Base-by-base conservation (phyloP, 1,284 basidiomycete genomes). In the Pascua sp. region DNA sequence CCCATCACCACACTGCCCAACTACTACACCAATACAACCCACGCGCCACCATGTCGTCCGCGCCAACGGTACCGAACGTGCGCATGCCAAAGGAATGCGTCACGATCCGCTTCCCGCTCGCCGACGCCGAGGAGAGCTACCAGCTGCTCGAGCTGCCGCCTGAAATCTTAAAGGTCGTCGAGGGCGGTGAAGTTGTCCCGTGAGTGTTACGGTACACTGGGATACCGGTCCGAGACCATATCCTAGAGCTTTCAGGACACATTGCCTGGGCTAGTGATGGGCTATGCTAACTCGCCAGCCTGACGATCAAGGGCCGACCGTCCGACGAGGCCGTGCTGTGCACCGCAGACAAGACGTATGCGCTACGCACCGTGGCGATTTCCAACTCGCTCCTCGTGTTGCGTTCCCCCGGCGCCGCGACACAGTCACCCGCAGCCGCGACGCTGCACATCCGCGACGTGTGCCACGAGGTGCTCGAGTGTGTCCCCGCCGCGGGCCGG, bases 281-380 rank as follows among this genome's bases (percentile, higher is more conserved):
- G 24, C 24, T 4, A 32, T 32, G 24, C 24, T 32, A 32, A 32
- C 24, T 32, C 4, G 7, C n/a, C 55, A 90, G 89, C 43, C 72
- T 91, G 43, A 81, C 81, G 10, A 87, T 97, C 76, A 92, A 91
- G 71, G 93, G 93, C 1, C 79, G 85, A 44, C 75, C 84, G 1
- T 82, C 82, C 16, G 91, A 95, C 67, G 89, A 94, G 66, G 92
- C 92, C 0, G 91, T 95, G 0, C 78, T 94, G 5, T 95, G 92
- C 70, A 93, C 91, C 0, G 64, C 80, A 0, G 80, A 86, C 59
- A 85, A 84, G 70, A 96, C 92, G 0, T 96, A 88, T 71, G 73
- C 83, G 0, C 78, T 96, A 24, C 86, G 91, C 8, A 88, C 90
- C 0, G 86, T 96, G 9, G 81, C 84, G 4, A 80, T 94, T 47